Evolutionary conservation across 2,329 filamentous ascomycete species (phyloP).

Genomic region (Nothophoma quercina): DNA sequence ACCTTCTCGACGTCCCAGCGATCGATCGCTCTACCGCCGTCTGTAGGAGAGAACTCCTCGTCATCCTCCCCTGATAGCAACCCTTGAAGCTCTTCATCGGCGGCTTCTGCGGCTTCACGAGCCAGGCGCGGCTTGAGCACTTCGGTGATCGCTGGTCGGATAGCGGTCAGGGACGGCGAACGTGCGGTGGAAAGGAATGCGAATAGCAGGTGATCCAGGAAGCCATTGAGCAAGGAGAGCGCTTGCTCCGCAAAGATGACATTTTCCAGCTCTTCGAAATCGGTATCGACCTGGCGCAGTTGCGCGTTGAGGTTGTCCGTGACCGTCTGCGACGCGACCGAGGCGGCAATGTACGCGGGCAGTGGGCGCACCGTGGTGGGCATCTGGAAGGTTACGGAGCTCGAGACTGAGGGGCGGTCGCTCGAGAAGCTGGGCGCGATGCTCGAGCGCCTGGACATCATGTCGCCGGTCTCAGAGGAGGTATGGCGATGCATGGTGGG

Average conservation of each 20-base stretch:
- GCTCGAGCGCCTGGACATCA: slow-evolving; percentile 48
- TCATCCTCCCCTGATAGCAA: slow-evolving; percentile 81
- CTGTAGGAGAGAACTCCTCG: slow-evolving; percentile 43
- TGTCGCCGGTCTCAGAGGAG: slow-evolving; percentile 44
- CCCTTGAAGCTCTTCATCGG: slow-evolving; percentile 86
- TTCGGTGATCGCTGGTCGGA: slow-evolving; percentile 84
- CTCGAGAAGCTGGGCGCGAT: slow-evolving; percentile 68
- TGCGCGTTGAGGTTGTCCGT: slow-evolving; percentile 85
- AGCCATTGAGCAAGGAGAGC: slow-evolving; percentile 82
- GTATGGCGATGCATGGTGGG: slow-evolving; percentile 45
- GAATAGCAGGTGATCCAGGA: slow-evolving; percentile 92
- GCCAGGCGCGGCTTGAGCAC: slow-evolving; percentile 90
- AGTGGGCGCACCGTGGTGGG: slow-evolving; percentile 75
- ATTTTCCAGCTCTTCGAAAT: slow-evolving; percentile 66
- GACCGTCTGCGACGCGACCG: slow-evolving; percentile 89
- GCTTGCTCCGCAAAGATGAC: slow-evolving; percentile 77
- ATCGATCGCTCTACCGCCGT: slow-evolving; percentile 47
- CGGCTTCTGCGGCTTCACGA: slow-evolving; percentile 80
- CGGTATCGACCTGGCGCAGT: slow-evolving; percentile 71
- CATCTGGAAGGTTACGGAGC: slow-evolving; percentile 61
- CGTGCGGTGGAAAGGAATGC: slow-evolving; percentile 83
- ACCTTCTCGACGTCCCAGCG: slow-evolving; percentile 91
- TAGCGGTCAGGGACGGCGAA: slow-evolving; percentile 75
- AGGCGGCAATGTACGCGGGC: slow-evolving; percentile 85
- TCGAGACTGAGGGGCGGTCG: slow-evolving; percentile 71